Evolutionary conservation across 345 rosid genomes (phyloP), one percentile per base, ranked within the genome.

Genomic region (Xanthoceras sorbifolium): DNA sequence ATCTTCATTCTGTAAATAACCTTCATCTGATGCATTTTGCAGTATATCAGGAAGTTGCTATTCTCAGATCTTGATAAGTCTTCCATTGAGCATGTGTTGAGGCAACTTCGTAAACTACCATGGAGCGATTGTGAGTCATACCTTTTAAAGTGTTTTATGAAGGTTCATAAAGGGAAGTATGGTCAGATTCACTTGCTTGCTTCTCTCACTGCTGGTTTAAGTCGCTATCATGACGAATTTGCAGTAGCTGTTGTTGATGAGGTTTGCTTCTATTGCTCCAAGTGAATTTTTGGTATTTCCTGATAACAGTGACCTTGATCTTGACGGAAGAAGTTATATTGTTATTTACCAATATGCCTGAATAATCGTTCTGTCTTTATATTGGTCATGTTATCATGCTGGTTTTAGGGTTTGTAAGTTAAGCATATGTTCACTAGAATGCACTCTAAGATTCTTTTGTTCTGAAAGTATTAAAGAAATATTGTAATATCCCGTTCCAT

Each of bases 121-220:
- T 97, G 98, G 98, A 84, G 79, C 82, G 99, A 92, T 82, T 94
- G 97, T 80, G 95, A 94, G 77, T 88, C 90, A 64, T 97, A 94
- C 83, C 89, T 97, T 78, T 80, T 97, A 77, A 97, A 97, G 84
- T 94, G 99, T 82, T 97, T 94, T 86, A 87, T 97, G 99, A 97
- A 97, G 87, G 92, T 94, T 64, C 96, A 94, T 84, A 92, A 83
- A 79, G 99, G 99, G 70, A 97, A 94, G 82, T 97, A 92, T 81
- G 94, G 98, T 72, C 99, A 97, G 83, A 97, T 97, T 83, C 97
- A 97, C 81, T 85, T 97, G 88, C 83, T 94, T 88, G 99, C 98
- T 79, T 94, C 98, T 74, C 93, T 97, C 78, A 97, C 98, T 79
- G 90, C 97, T 85, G 96, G 97, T 83, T 90, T 97, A 87, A 94